A percentile compares a stretch with the other conserved stretches of the same genome.
Conservation (phyloP, 805 yeast genomes). For the Kuraishia hungarica region DNA sequence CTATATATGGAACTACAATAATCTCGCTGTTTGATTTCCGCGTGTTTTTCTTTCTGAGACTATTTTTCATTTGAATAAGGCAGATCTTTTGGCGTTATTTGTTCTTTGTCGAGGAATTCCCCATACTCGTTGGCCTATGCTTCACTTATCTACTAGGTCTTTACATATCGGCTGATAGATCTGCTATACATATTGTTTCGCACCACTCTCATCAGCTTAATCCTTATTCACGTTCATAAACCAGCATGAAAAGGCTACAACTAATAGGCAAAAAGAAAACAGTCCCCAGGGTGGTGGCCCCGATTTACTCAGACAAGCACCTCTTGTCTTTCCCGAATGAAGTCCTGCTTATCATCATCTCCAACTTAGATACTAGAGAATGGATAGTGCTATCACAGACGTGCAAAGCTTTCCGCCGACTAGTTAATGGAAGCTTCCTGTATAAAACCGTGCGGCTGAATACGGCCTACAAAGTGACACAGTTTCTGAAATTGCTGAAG, state of each 20-base stretch:
- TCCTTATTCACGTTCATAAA: not conserved
- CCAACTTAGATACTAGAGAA: constrained; percentile 13
- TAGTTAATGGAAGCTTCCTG: constrained; percentile 16
- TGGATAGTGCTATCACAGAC: constrained; percentile 15
- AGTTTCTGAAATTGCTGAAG: constrained; percentile 13
- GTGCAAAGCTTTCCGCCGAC: constrained; percentile 14
- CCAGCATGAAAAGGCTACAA: constrained; percentile 30
- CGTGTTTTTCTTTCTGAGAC: no score
- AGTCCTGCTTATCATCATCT: constrained; percentile 15
- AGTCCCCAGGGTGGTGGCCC: constrained; percentile 7
- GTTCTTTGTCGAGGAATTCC: not conserved
- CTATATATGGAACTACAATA: no score
- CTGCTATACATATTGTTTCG: no score
- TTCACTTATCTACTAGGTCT: no score
- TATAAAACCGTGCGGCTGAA: constrained; percentile 16
- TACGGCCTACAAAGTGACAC: constrained; percentile 16
- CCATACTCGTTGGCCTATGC: not conserved
- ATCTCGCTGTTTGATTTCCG: no score
- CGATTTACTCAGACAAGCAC: not conserved
- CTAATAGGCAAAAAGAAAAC: constrained; percentile 29
- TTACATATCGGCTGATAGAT: no score
- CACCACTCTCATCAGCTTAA: no score
- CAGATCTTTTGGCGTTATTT: no score
- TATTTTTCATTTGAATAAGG: not conserved
- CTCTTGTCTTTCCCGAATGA: constrained; percentile 16